A percentile compares a stretch with the other conserved stretches of the same genome.
phyloP scores from a whole-genome alignment of 2,329 filamentous ascomycete species.

The Penicillium aurantiogriseum region DNA sequence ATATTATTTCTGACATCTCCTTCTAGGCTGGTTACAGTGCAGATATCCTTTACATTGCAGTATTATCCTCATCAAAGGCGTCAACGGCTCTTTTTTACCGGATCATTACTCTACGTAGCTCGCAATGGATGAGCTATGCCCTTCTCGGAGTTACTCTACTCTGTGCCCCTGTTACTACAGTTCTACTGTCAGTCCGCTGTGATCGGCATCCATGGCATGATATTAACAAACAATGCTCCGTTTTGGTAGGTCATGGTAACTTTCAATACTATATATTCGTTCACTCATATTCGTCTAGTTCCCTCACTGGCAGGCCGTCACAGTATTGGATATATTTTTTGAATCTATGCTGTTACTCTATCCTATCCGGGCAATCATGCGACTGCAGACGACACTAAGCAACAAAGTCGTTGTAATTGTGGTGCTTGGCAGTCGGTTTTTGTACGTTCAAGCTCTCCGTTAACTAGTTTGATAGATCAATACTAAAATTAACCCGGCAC shows the following conservation, averaged over 20 bases:
- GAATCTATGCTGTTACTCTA: slow-evolving; percentile 41
- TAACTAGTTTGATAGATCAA: too few relatives aligned
- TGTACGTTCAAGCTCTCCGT: slow-evolving; percentile 28
- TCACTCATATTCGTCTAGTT: slow-evolving; percentile 24
- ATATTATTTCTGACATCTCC: background rate
- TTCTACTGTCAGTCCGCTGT: slow-evolving; percentile 43
- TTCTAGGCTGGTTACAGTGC: slow-evolving; percentile 37
- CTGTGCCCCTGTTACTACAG: slow-evolving; percentile 36
- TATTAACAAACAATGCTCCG: slow-evolving; percentile 29
- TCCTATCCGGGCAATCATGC: slow-evolving; percentile 38
- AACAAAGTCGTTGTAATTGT: slow-evolving; percentile 43
- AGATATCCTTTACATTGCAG: slow-evolving; percentile 44
- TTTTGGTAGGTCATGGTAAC: slow-evolving; percentile 29
- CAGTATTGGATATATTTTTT: slow-evolving; percentile 42
- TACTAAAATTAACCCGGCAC: background rate
- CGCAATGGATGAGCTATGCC: slow-evolving; percentile 10
- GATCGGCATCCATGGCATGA: slow-evolving; percentile 35
- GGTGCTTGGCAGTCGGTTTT: slow-evolving; percentile 44
- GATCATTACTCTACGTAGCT: slow-evolving; percentile 16
- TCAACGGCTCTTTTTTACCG: slow-evolving; percentile 39
- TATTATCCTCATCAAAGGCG: slow-evolving; percentile 45
- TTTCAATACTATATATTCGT: background rate
- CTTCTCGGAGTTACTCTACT: slow-evolving; percentile 32
- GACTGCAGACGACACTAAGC: slow-evolving; percentile 38
- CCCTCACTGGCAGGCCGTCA: slow-evolving; percentile 41